phyloP scores from a whole-genome alignment of 176 grass and related monocot species.

The Ensete ventricosum region DNA sequence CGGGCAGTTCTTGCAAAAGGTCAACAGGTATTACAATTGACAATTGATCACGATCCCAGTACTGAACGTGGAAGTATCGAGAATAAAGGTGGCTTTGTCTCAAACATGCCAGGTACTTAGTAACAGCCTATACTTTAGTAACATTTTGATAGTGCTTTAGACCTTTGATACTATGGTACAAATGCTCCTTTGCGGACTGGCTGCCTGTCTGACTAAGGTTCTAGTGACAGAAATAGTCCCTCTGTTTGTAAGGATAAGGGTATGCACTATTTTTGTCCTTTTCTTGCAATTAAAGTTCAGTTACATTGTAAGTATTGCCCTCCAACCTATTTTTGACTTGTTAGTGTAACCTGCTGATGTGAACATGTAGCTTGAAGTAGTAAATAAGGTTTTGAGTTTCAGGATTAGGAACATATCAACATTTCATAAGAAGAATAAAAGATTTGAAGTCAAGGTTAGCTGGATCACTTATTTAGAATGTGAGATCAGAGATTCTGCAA shows the following conservation, averaged over 20 bases:
- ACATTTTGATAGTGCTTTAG: no score
- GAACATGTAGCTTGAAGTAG: background rate
- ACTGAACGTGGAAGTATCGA: slow-evolving; percentile 62
- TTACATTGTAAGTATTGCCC: background rate
- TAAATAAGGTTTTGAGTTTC: background rate
- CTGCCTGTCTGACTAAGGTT: no score
- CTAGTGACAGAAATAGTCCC: no score
- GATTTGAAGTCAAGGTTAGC: no score
- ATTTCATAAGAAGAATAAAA: no score
- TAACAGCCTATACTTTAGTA: background rate
- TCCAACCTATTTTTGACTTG: background rate
- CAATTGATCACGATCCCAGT: slow-evolving; percentile 71
- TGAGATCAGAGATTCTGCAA: no score
- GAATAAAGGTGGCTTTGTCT: slow-evolving; percentile 87
- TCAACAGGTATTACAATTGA: slow-evolving; percentile 52
- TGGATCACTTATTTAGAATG: no score
- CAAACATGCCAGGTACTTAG: slow-evolving; percentile 72
- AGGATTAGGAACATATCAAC: background rate
- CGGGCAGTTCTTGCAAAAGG: slow-evolving; percentile 83
- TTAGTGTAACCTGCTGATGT: background rate
- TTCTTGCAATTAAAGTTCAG: background rate
- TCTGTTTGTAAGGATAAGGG: no score
- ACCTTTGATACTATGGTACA: no score
- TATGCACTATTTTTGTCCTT: no score
- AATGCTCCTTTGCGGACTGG: no score